phyloP scores from a whole-genome alignment of 768 basidiomycete species.

The Pisolithus sp. region DNA sequence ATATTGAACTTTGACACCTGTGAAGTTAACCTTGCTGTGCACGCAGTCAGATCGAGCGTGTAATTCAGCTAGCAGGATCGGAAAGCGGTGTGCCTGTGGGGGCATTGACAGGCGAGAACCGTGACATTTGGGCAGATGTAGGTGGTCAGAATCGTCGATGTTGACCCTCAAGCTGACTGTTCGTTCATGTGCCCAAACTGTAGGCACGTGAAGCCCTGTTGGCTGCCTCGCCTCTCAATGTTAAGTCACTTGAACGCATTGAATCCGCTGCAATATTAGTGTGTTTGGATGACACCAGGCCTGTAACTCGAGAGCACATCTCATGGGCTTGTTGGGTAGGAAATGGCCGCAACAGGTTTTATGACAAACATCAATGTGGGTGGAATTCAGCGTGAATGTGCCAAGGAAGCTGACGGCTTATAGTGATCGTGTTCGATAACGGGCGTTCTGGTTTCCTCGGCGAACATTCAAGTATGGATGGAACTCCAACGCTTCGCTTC shows the following conservation, averaged over 20 bases:
- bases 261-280: constrained; percentile 88
- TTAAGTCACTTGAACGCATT: constrained; percentile 62
- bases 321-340: constrained; percentile 86
- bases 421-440: constrained; percentile 91
- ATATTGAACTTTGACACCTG: not conserved
- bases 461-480: constrained; percentile 87
- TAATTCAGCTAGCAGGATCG: constrained; percentile 58
- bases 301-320: constrained; percentile 74
- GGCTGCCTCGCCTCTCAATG: constrained; percentile 60
- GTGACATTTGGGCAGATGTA: constrained; percentile 86
- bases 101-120: constrained; percentile 80
- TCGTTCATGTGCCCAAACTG: not conserved
- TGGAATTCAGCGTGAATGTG: constrained; percentile 7
- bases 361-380: constrained; percentile 93
- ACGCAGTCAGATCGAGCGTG: constrained; percentile 55
- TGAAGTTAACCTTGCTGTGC: constrained; percentile 3
- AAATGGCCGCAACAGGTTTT: constrained; percentile 86
- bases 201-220: constrained; percentile 59
- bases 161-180: not conserved
- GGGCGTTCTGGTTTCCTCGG: constrained; percentile 92
- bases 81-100: constrained; percentile 54
- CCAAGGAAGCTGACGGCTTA: constrained; percentile 4
- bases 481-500: constrained; percentile 89
- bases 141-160: constrained; percentile 36
- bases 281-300: constrained; percentile 76